phyloP scores from a whole-genome alignment of 1,284 basidiomycete genomes.

The Coniferiporia weirii region DNA sequence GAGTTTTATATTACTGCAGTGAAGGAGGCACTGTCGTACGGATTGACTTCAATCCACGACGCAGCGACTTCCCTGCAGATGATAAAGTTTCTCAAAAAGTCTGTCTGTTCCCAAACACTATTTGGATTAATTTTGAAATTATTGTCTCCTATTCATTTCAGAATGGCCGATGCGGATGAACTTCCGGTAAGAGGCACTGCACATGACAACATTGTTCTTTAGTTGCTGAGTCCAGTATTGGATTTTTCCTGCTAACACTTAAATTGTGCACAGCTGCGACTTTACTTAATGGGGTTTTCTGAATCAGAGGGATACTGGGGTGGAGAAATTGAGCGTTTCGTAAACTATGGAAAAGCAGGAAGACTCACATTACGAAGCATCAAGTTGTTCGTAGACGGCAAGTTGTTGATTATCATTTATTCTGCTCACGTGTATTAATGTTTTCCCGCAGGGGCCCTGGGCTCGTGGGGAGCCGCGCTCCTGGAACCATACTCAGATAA shows the following conservation, averaged over 20 bases:
- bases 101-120: constrained; percentile 20
- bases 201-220: not conserved
- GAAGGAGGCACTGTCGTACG: constrained; percentile 63
- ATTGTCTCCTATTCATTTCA: constrained; percentile 7
- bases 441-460: constrained; percentile 65
- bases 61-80: constrained; percentile 52
- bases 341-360: constrained; percentile 56
- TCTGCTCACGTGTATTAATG: not conserved
- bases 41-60: constrained; percentile 82
- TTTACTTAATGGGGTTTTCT: constrained; percentile 72
- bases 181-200: constrained; percentile 49
- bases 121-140: not conserved
- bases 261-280: constrained; percentile 45
- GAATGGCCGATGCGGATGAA: constrained; percentile 47
- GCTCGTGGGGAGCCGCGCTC: constrained; percentile 88
- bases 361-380: constrained; percentile 70
- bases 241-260: not conserved
- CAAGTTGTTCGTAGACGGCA: constrained; percentile 81
- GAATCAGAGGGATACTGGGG: constrained; percentile 64
- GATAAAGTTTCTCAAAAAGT: constrained; percentile 67
- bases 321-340: constrained; percentile 51
- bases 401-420: constrained; percentile 4
- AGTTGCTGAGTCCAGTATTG: not conserved
- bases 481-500: constrained; percentile 82
- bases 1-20: constrained; percentile 62